phyloP scores from a whole-genome alignment of 1,284 basidiomycete genomes.

The Microbotryum scabiosae region DNA sequence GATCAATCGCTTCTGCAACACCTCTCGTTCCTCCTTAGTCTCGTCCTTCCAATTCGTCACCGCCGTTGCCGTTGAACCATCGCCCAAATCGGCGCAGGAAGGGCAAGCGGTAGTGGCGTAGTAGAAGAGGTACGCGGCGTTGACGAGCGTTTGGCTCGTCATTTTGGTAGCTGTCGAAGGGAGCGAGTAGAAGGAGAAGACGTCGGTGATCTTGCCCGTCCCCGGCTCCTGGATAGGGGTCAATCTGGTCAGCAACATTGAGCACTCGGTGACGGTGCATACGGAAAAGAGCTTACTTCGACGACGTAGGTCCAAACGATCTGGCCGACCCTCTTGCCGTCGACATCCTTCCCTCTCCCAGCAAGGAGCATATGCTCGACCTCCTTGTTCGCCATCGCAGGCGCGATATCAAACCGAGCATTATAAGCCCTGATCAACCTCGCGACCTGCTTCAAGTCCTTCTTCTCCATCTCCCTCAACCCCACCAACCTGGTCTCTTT shows the following conservation, averaged over 20 bases:
- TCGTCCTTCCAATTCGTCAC: constrained; percentile 40
- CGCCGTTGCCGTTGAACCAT: constrained; percentile 19
- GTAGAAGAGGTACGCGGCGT: constrained; percentile 90
- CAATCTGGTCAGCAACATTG: background rate
- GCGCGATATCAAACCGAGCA: constrained; percentile 75
- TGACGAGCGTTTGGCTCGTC: constrained; percentile 52
- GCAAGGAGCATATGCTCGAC: constrained; percentile 79
- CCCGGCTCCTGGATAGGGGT: constrained; percentile 56
- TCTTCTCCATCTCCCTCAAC: constrained; percentile 77
- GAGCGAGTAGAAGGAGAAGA: constrained; percentile 93
- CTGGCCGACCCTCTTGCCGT: constrained; percentile 53
- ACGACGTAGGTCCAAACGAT: constrained; percentile 96
- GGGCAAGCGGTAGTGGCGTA: constrained; percentile 53
- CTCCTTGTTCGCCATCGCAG: constrained; percentile 70
- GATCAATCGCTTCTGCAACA: constrained; percentile 61
- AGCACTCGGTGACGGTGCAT: background rate
- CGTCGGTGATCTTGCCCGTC: constrained; percentile 80
- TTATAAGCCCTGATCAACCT: constrained; percentile 73
- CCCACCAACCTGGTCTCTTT: constrained; percentile 50
- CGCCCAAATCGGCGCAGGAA: constrained; percentile 25
- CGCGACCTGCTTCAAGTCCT: constrained; percentile 64
- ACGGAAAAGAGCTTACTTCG: constrained; percentile 53
- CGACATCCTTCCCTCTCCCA: constrained; percentile 57
- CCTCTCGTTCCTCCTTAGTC: constrained; percentile 52
- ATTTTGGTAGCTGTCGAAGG: constrained; percentile 78